These are phyloP conservation scores for Acanthochlamys bracteata DNA, from an alignment of 106 monocot genomes.

Conservation along the genomic window DNA sequence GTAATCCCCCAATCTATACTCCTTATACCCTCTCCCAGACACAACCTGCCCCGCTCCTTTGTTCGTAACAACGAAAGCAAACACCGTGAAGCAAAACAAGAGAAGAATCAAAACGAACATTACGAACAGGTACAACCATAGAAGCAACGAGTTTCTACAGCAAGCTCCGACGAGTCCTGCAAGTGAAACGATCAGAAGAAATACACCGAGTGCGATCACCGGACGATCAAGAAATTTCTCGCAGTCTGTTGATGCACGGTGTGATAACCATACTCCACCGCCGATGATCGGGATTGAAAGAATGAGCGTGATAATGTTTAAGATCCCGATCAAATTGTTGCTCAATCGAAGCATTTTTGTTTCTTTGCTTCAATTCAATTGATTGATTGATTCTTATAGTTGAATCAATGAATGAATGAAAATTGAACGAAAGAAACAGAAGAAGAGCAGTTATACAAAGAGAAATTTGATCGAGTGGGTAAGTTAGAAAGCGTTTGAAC, in stretches of 20 bases:
- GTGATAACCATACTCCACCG: slow-evolving; percentile 24
- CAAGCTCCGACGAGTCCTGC: slow-evolving; percentile 39
- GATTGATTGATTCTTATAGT: too few relatives aligned
- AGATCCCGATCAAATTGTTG: slow-evolving; percentile 26
- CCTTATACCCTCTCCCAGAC: slow-evolving; percentile 20
- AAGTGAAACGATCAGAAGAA: slow-evolving; percentile 24
- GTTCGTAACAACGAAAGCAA: slow-evolving; percentile 31
- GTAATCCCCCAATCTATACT: slow-evolving; percentile 30
- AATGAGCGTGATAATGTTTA: slow-evolving; percentile 27
- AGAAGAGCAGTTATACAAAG: too few relatives aligned
- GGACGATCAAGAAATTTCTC: slow-evolving; percentile 17
- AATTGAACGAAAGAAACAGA: too few relatives aligned
- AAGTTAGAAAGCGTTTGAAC: too few relatives aligned
- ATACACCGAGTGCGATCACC: slow-evolving; percentile 18
- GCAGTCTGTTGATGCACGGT: slow-evolving; percentile 20
- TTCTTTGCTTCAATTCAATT: too few relatives aligned
- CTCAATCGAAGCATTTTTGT: slow-evolving; percentile 26
- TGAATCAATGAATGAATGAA: too few relatives aligned
- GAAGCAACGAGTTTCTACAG: slow-evolving; percentile 24
- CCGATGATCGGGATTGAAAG: slow-evolving; percentile 30
- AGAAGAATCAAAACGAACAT: slow-evolving; percentile 40
- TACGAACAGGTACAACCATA: slow-evolving; percentile 42
- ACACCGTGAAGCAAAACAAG: slow-evolving; percentile 19
- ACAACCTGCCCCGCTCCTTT: slow-evolving; percentile 15
- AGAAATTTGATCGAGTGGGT: too few relatives aligned